Conservation (phyloP, 805 yeast genomes). For the Torulaspora maleeae region DNA sequence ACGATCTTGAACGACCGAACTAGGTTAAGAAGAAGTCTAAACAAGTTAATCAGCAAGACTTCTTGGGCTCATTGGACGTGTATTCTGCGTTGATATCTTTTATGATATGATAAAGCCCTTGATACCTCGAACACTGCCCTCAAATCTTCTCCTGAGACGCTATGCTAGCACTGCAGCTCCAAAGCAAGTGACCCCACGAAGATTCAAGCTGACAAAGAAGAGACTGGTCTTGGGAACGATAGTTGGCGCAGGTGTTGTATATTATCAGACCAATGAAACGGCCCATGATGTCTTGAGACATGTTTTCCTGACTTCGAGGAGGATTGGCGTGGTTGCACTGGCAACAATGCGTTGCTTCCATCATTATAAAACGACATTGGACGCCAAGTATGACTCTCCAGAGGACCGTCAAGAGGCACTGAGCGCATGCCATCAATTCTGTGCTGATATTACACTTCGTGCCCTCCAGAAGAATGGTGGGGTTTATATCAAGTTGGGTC, state of each 20-base stretch:
- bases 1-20: not conserved
- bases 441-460: conserved; percentile 71
- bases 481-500: conserved; percentile 89
- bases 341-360: conserved; percentile 74
- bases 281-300: conserved; percentile 25
- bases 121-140: not conserved
- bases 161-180: conserved; percentile 3
- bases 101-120: conserved; percentile 8
- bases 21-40: too few species aligned
- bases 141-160: conserved; percentile 5
- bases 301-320: conserved; percentile 37
- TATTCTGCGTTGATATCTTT: not conserved
- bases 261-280: conserved; percentile 28
- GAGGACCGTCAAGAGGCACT: conserved; percentile 52
- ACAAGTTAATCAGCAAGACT: too few species aligned
- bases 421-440: conserved; percentile 60
- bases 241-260: conserved; percentile 17
- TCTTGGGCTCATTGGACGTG: not conserved
- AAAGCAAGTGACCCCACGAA: not conserved
- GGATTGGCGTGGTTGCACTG: conserved; percentile 57
- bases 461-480: conserved; percentile 90
- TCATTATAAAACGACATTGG: conserved; percentile 58
- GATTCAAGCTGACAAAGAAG: conserved; percentile 7
- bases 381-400: conserved; percentile 38
- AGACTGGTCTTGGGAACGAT: conserved; percentile 10